These are phyloP conservation scores for Yarrowia deformans DNA, from an alignment of 805 yeast genomes.

Conservation along the genomic window DNA sequence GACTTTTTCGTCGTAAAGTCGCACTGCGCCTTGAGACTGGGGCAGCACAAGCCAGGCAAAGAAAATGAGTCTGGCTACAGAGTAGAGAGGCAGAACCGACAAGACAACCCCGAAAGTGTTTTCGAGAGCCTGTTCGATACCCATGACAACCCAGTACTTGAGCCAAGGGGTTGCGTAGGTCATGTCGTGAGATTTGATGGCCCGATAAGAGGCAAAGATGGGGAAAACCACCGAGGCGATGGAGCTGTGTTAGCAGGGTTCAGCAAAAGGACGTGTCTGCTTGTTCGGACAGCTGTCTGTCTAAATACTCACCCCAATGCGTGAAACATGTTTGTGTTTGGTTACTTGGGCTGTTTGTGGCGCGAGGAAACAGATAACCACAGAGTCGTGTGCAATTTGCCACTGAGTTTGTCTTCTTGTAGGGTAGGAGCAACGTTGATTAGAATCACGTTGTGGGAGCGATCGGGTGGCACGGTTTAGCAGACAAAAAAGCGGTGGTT, in stretches of 20 bases:
- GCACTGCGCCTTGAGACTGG: slow-evolving; percentile 57
- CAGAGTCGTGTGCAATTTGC: slow-evolving; percentile 27
- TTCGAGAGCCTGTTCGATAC: slow-evolving; percentile 54
- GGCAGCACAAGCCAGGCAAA: slow-evolving; percentile 69
- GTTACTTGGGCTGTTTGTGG: background rate
- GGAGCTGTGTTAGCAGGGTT: slow-evolving; percentile 43
- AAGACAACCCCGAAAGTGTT: slow-evolving; percentile 57
- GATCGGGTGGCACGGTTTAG: background rate
- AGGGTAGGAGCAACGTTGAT: slow-evolving; percentile 3
- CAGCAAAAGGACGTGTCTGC: too few relatives aligned
- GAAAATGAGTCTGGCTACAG: slow-evolving; percentile 57
- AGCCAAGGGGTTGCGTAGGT: slow-evolving; percentile 56
- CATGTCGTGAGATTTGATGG: slow-evolving; percentile 57
- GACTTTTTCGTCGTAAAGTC: slow-evolving; percentile 52
- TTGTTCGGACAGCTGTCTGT: background rate
- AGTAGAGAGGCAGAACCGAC: slow-evolving; percentile 62
- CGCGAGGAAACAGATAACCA: background rate
- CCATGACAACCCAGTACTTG: slow-evolving; percentile 71
- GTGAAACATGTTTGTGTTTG: slow-evolving; percentile 24
- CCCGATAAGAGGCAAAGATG: slow-evolving; percentile 64
- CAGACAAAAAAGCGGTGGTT: background rate
- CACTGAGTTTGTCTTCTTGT: slow-evolving; percentile 18
- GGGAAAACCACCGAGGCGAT: slow-evolving; percentile 62
- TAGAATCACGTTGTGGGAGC: background rate
- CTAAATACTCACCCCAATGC: slow-evolving; percentile 31